Percentiles rank a stretch among this genome's conserved stretches.
Evolutionary conservation across 345 rosid species (phyloP).

Genomic region (Eucalyptus erythrocorys): DNA sequence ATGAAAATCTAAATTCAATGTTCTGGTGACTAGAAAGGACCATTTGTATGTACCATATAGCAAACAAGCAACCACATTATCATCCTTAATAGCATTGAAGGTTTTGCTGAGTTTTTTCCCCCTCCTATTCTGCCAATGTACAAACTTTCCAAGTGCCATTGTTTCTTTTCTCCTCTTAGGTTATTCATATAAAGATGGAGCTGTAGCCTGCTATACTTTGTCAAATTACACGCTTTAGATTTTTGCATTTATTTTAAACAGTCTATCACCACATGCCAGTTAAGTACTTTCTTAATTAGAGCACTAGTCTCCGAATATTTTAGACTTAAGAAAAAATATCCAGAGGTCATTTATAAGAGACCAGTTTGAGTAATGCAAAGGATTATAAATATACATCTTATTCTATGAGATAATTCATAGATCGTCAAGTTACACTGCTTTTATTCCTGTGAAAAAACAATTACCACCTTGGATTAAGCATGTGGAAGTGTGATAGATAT

Average conservation of each 20-base stretch:
- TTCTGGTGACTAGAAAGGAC: neutral
- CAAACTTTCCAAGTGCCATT: neutral
- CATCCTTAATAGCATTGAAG: neutral
- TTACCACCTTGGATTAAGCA: neutral
- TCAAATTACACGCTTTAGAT: neutral
- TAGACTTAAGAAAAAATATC: neutral
- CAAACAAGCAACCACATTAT: neutral
- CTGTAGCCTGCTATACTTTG: neutral
- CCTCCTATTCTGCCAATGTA: neutral
- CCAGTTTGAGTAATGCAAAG: neutral
- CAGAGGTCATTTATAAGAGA: neutral
- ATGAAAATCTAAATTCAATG: neutral
- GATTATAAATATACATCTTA: neutral
- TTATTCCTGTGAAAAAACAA: neutral
- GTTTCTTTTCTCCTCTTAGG: neutral
- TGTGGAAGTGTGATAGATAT: neutral
- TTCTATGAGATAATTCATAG: neutral
- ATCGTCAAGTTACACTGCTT: neutral
- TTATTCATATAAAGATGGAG: neutral
- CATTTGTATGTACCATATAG: neutral
- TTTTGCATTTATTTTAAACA: neutral
- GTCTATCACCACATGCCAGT: neutral
- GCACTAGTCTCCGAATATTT: neutral
- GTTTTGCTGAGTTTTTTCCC: neutral
- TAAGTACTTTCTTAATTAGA: neutral